Base-by-base conservation (phyloP, 306 rosid species). In the Glycine soja region DNA sequence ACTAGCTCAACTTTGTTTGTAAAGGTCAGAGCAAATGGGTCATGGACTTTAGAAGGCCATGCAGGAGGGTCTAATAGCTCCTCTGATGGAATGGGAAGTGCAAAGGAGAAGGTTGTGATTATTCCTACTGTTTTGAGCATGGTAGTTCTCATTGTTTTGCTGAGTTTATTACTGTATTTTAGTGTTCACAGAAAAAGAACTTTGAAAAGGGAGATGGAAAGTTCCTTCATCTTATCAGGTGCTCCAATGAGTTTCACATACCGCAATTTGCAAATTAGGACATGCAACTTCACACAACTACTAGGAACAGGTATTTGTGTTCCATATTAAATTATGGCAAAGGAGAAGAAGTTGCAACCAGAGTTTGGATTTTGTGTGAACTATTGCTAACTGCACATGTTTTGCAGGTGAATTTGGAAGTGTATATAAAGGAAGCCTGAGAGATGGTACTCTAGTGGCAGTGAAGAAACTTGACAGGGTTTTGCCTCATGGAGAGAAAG, bases 401-500 rank as follows among this genome's bases (percentile, higher is more conserved):
- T n/a, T n/a, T n/a, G n/a, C n/a, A n/a, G n/a, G n/a, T n/a, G n/a
- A n/a, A n/a, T n/a, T n/a, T n/a, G n/a, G n/a, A n/a, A n/a, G n/a
- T n/a, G n/a, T n/a, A n/a, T n/a, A n/a, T n/a, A n/a, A n/a, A n/a
- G n/a, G n/a, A n/a, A n/a, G n/a, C n/a, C n/a, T n/a, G n/a, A n/a
- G n/a, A n/a, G n/a, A n/a, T n/a, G n/a, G n/a, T n/a, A n/a, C n/a
- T n/a, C n/a, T n/a, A n/a, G n/a, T n/a, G n/a, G n/a, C n/a, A n/a
- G n/a, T n/a, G n/a, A n/a, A n/a, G 88, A 95, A 92, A 87, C 95
- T 95, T 51, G 97, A 95, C 13, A 95, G 85, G 82, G 93, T 95
- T 76, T 90, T 92, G 75, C 97, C 98, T 10, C 98, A 95, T 84
- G 98, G 97, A 51, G 97, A 95, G 85, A 95, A 90, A 80, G 98